These are phyloP conservation scores for Xerocomellus amylosporus DNA, from an alignment of 768 basidiomycete genomes.

Conservation along the genomic window DNA sequence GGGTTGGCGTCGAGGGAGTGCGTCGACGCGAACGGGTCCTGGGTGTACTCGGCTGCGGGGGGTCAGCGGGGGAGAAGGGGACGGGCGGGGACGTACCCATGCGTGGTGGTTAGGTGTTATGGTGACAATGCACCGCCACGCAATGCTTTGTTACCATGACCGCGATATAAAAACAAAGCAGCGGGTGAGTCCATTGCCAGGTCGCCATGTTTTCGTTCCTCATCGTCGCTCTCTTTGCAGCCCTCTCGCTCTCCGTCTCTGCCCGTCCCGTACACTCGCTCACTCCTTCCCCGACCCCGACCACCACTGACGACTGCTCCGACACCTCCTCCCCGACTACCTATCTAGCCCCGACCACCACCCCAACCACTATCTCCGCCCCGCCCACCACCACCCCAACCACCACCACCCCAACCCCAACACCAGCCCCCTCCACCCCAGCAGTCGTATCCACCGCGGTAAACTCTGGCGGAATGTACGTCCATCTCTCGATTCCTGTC, in stretches of 20 bases:
- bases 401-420: neutral
- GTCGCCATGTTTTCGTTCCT: slow-evolving; percentile 36
- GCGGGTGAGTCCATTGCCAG: neutral
- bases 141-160: neutral
- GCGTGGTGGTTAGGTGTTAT: neutral
- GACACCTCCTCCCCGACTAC: neutral
- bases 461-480: slow-evolving; percentile 46
- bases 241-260: slow-evolving; percentile 47
- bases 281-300: neutral
- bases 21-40: slow-evolving; percentile 84
- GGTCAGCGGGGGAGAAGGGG: neutral
- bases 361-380: neutral
- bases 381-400: neutral
- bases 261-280: slow-evolving; percentile 31
- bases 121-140: neutral
- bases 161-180: neutral
- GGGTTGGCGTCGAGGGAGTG: slow-evolving; percentile 86
- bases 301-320: neutral
- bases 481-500: neutral
- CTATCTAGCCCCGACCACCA: neutral
- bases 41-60: slow-evolving; percentile 34
- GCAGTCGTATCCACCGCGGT: slow-evolving; percentile 17
- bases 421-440: neutral
- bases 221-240: slow-evolving; percentile 55
- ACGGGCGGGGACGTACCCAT: slow-evolving; percentile 24